Evolutionary conservation across 2,329 filamentous ascomycete species (phyloP).

Genomic region (Beauveria rudraprayagi): DNA sequence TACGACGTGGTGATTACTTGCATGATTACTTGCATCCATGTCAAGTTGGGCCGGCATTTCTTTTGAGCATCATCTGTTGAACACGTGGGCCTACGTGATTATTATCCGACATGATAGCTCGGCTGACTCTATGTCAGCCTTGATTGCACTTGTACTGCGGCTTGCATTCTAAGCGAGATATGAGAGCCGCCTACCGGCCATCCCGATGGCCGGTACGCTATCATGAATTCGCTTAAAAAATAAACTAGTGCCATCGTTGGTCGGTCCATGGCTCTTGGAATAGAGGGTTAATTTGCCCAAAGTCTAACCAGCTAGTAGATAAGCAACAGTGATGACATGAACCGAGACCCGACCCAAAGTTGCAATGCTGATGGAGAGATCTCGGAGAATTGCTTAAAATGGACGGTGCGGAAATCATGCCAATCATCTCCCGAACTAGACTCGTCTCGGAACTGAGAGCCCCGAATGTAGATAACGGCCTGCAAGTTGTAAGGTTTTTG

Average conservation of each 20-base stretch:
- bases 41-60: not conserved
- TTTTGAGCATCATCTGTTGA: too few relatives aligned
- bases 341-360: not conserved
- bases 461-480: not conserved
- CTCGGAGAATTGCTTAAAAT: not conserved
- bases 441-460: not conserved
- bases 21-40: not conserved
- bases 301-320: not conserved
- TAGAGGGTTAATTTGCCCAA: not conserved
- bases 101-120: not conserved
- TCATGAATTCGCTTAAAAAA: not conserved
- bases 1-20: too few relatives aligned
- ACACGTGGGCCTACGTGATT: not conserved
- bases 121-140: not conserved
- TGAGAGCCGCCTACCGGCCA: not conserved
- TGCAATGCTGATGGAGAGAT: not conserved
- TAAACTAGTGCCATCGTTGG: not conserved
- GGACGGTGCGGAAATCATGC: not conserved
- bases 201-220: not conserved
- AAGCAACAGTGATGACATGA: not conserved
- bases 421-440: not conserved
- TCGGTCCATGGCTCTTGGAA: not conserved
- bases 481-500: not conserved
- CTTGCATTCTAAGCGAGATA: not conserved
- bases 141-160: not conserved